Evolutionary conservation across 2,329 filamentous ascomycete species (phyloP).

Genomic region (Parascedosporium putredinis): DNA sequence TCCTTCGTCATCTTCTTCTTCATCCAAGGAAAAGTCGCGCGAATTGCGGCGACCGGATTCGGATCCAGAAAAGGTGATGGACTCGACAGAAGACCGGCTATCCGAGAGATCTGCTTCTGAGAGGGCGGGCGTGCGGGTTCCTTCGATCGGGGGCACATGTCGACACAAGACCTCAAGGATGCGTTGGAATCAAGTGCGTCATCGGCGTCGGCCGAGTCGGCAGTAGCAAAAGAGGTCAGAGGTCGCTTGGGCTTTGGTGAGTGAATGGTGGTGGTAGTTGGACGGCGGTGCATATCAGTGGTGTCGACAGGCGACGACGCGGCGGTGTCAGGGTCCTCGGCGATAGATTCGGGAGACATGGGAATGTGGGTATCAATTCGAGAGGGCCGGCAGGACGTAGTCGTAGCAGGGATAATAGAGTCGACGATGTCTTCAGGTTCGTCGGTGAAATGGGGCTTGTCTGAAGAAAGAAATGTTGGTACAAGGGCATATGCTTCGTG

Average conservation of each 20-base stretch:
- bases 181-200: not conserved
- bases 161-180: not conserved
- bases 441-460: constrained; percentile 5
- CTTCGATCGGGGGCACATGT: not conserved
- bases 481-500: constrained; percentile 1
- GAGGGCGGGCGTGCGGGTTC: not conserved
- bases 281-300: not conserved
- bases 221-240: not conserved
- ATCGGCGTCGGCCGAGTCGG: not conserved
- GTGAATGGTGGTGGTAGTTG: not conserved
- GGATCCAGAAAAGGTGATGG: constrained; percentile 5
- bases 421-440: constrained; percentile 7
- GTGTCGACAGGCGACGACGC: not conserved
- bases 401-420: too few species aligned
- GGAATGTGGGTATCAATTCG: constrained; percentile 8
- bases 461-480: constrained; percentile 8
- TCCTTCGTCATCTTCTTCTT: constrained; percentile 4
- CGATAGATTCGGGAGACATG: not conserved
- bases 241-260: not conserved
- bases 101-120: constrained; percentile 7
- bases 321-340: constrained; percentile 1
- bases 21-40: not conserved
- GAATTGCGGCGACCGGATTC: constrained; percentile 3
- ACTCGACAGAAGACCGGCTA: constrained; percentile 6
- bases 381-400: not conserved